Conservation (phyloP, 225 moss, liverwort and hornwort genomes). For the Takakia lepidozioides region DNA sequence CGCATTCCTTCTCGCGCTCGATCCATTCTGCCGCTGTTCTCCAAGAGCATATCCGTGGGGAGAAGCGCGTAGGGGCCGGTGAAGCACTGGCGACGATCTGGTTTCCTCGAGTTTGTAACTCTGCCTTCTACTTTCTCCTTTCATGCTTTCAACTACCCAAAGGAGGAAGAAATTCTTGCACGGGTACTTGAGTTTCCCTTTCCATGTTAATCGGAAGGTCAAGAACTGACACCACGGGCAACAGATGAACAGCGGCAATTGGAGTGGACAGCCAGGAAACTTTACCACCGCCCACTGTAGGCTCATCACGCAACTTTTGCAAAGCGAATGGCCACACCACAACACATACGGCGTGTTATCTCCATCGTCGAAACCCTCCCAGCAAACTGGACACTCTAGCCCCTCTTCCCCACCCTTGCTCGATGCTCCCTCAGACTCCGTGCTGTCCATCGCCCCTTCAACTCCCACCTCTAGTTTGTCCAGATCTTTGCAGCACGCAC, state of each 20-base stretch:
- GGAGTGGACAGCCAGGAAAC: slow-evolving; percentile 58
- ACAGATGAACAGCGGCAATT: slow-evolving; percentile 79
- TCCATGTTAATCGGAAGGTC: slow-evolving; percentile 79
- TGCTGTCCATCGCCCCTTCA: slow-evolving; percentile 2
- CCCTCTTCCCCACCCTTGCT: slow-evolving; percentile 63
- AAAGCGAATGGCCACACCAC: slow-evolving; percentile 96
- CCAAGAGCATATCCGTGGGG: slow-evolving; percentile 9
- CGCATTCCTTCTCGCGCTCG: slow-evolving; percentile 9
- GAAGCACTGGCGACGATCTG: slow-evolving; percentile 11
- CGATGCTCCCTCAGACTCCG: slow-evolving; percentile 10
- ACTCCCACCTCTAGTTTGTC: no score
- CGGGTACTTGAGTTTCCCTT: slow-evolving; percentile 69
- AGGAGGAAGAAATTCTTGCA: slow-evolving; percentile 90
- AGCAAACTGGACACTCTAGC: slow-evolving; percentile 94
- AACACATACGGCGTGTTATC: slow-evolving; percentile 78
- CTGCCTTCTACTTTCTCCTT: slow-evolving; percentile 19
- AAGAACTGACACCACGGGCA: slow-evolving; percentile 98
- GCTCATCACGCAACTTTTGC: slow-evolving; percentile 62
- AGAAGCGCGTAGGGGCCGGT: slow-evolving; percentile 16
- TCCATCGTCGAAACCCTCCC: slow-evolving; percentile 79
- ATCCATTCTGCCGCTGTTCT: slow-evolving; percentile 10
- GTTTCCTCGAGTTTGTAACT: slow-evolving; percentile 14
- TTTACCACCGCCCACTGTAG: slow-evolving; percentile 83
- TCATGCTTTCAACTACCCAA: slow-evolving; percentile 78
- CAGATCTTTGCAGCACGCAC: no score